phyloP scores from a whole-genome alignment of 768 basidiomycete genomes.

The Lyophyllum semitale region DNA sequence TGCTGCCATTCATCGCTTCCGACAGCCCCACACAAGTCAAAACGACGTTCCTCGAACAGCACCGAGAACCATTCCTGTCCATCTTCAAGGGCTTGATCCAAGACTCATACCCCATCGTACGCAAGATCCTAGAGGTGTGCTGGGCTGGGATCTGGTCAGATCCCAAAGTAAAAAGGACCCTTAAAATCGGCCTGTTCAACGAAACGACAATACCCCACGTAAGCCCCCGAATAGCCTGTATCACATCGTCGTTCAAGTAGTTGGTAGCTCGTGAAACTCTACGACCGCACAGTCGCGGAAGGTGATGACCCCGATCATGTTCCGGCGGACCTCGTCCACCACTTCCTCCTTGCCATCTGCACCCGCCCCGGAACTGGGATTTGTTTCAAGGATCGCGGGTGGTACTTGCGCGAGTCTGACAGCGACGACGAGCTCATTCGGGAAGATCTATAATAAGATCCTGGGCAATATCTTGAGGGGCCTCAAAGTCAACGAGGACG shows the following conservation, averaged over 20 bases:
- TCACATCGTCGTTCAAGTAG: not conserved
- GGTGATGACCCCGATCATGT: slow-evolving; percentile 50
- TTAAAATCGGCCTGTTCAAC: slow-evolving; percentile 73
- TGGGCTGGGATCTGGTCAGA: slow-evolving; percentile 83
- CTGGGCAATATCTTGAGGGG: no score
- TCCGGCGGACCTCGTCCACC: slow-evolving; percentile 82
- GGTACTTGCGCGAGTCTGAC: slow-evolving; percentile 80
- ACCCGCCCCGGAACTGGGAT: slow-evolving; percentile 80
- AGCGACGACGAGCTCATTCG: no score
- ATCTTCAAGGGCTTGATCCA: no score
- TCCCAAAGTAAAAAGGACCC: slow-evolving; percentile 64
- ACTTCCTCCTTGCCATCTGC: slow-evolving; percentile 84
- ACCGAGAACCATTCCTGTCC: no score
- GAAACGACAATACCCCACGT: slow-evolving; percentile 69
- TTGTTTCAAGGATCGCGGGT: slow-evolving; percentile 87
- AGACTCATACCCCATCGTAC: slow-evolving; percentile 63
- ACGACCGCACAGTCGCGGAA: slow-evolving; percentile 59
- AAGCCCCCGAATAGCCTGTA: slow-evolving; percentile 14
- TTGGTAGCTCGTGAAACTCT: slow-evolving; percentile 69
- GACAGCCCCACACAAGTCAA: slow-evolving; percentile 43
- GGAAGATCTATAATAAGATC: no score
- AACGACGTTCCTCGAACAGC: no score
- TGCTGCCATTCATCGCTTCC: slow-evolving; percentile 69
- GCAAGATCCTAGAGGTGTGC: slow-evolving; percentile 65
- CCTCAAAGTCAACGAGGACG: no score